Percentiles rank a stretch among this genome's conserved stretches.
Evolutionary conservation across 2,329 filamentous ascomycete genomes (phyloP).

Genomic region (Ophidiomyces ophidiicola): DNA sequence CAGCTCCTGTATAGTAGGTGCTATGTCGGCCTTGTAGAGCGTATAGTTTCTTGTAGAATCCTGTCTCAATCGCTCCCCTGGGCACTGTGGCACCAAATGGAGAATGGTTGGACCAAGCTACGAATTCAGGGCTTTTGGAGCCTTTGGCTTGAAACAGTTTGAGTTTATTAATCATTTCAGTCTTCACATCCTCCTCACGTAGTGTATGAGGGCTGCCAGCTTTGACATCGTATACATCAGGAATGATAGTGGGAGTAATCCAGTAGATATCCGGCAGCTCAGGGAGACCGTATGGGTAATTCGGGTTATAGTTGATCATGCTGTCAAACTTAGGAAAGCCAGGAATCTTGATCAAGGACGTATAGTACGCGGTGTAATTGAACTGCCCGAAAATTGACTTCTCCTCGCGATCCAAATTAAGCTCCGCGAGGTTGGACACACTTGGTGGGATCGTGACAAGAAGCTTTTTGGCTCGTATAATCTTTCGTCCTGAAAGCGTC

Average conservation of each 20-base stretch:
- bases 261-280: constrained; percentile 20
- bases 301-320: constrained; percentile 17
- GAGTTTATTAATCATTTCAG: constrained; percentile 21
- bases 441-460: constrained; percentile 33
- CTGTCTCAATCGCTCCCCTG: constrained; percentile 23
- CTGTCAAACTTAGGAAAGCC: constrained; percentile 19
- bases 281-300: constrained; percentile 21
- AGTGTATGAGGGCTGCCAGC: constrained; percentile 6
- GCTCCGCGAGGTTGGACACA: constrained; percentile 23
- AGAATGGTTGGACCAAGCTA: constrained; percentile 24
- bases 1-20: constrained; percentile 34
- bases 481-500: constrained; percentile 22
- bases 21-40: constrained; percentile 31
- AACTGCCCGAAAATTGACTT: constrained; percentile 27
- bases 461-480: constrained; percentile 30
- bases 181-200: constrained; percentile 18
- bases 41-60: constrained; percentile 31
- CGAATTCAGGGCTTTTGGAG: constrained; percentile 15
- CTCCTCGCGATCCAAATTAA: constrained; percentile 28
- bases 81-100: constrained; percentile 26
- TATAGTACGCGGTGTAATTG: constrained; percentile 24
- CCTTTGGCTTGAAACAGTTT: constrained; percentile 8
- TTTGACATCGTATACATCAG: constrained; percentile 7
- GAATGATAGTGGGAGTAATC: constrained; percentile 15
- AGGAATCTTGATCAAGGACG: constrained; percentile 25